Base-by-base conservation (phyloP, 768 basidiomycete genomes). In the Dictyophora rubrovolvata region DNA sequence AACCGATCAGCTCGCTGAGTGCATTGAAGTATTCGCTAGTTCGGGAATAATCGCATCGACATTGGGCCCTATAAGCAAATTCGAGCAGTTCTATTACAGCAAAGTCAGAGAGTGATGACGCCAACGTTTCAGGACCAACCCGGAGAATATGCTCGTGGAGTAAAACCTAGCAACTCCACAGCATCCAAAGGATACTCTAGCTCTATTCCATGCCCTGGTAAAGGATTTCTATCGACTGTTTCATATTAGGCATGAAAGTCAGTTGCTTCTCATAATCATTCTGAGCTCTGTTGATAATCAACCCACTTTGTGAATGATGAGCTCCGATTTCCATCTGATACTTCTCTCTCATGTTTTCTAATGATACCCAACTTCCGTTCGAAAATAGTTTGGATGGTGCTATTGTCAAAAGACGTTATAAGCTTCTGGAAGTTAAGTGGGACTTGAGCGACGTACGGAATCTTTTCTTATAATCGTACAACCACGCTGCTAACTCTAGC, bases 51-150 rank as follows among this genome's bases (percentile, higher is more conserved):
- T 91, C 83, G 69, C 90, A 93, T 60, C 88, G 85, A 66, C 83
- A 86, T 69, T 92, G 88, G 0, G 87, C 84, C 57, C 84, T 70
- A 65, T 92, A 93, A 0, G 84, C 88, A 67, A 89, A 91, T n/a
- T 74, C 73, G 55, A 93, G 76, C 12, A 89, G 73, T 21, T 86
- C 89, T 92, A 16, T 42, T 28, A 47, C 51, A 48, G 62, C 16
- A 22, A 36, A 47, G 36, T 33, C 5, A 20, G 17, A 21, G 14
- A 5, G 28, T 47, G 14, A 42, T 7, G 53, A 28, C 28, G 1
- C 18, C 20, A 58, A 35, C 1, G 11, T 8, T 20, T 21, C 17
- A 20, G 37, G 37, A 66, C 75, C 55, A 63, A 88, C 89, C 84
- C 34, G 80, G 70, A 8, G 85, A 81, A 66, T 82, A 87, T 12